These are phyloP conservation scores for Phytophthora idaei DNA, from an alignment of 352 stramenopile genomes.

Conservation along the genomic window DNA sequence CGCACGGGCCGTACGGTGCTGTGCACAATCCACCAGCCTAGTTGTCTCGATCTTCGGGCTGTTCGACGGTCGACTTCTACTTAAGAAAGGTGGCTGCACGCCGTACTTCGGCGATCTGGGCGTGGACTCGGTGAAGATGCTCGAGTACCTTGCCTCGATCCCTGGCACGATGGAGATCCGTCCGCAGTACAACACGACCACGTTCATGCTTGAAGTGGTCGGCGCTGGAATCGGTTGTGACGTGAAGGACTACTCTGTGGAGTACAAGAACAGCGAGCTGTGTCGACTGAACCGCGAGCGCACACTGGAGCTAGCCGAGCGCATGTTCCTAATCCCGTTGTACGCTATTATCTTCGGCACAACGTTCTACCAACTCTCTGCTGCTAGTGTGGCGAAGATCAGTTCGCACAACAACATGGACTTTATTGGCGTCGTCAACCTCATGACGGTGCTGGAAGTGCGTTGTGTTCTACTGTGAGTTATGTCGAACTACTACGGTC, in stretches of 20 bases:
- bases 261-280: constrained; percentile 22
- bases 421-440: too few species aligned
- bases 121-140: constrained; percentile 73
- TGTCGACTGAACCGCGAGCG: constrained; percentile 13
- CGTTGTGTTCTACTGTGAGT: too few species aligned
- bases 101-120: constrained; percentile 91
- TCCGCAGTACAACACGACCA: constrained; percentile 24
- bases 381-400: too few species aligned
- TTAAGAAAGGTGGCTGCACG: constrained; percentile 62
- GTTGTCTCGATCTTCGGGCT: constrained; percentile 90
- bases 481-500: too few species aligned
- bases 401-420: too few species aligned
- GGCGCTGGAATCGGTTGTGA: constrained; percentile 23
- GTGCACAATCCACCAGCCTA: constrained; percentile 60
- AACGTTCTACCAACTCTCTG: too few species aligned
- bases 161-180: constrained; percentile 54
- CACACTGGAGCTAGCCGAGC: constrained; percentile 36
- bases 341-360: too few species aligned
- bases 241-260: constrained; percentile 23
- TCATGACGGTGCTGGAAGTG: too few species aligned
- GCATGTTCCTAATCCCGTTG: too few species aligned
- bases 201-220: constrained; percentile 22
- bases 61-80: constrained; percentile 90
- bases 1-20: constrained; percentile 89
- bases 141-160: constrained; percentile 88